A percentile compares a stretch with the other conserved stretches of the same genome.
Evolutionary conservation across 2,329 filamentous ascomycete species (phyloP).

Genomic region (Didymella segeticola): DNA sequence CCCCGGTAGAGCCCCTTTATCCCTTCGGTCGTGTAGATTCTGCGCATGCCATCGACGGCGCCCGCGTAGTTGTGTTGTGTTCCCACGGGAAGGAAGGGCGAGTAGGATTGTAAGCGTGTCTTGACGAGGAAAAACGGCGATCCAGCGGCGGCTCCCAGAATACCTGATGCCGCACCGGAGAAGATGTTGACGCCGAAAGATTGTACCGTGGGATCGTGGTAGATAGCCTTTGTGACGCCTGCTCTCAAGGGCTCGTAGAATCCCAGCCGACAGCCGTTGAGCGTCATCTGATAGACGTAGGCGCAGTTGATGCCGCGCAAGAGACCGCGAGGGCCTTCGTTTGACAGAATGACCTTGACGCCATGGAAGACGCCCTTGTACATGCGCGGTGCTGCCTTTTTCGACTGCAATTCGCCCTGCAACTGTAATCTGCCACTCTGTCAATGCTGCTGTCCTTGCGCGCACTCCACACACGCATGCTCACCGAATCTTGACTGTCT

Average conservation of each 20-base stretch:
- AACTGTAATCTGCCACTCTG: slow-evolving; percentile 75
- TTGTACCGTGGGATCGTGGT: slow-evolving; percentile 76
- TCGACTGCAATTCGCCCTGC: slow-evolving; percentile 91
- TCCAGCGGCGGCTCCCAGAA: slow-evolving; percentile 90
- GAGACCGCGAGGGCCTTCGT: slow-evolving; percentile 85
- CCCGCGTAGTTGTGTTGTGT: slow-evolving; percentile 95
- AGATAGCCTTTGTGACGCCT: slow-evolving; percentile 71
- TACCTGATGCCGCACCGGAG: slow-evolving; percentile 84
- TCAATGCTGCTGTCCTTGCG: slow-evolving; percentile 24
- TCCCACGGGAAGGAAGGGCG: slow-evolving; percentile 88
- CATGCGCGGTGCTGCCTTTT: slow-evolving; percentile 81
- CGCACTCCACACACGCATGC: slow-evolving; percentile 28
- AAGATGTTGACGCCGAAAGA: slow-evolving; percentile 92
- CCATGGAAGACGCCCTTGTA: slow-evolving; percentile 94
- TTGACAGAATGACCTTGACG: slow-evolving; percentile 84
- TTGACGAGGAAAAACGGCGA: slow-evolving; percentile 98
- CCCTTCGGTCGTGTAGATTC: slow-evolving; percentile 82
- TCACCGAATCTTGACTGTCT: slow-evolving; percentile 97
- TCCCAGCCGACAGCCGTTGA: slow-evolving; percentile 94
- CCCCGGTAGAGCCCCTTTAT: slow-evolving; percentile 85
- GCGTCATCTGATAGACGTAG: slow-evolving; percentile 94
- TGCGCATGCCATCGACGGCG: slow-evolving; percentile 79
- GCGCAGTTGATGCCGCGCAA: slow-evolving; percentile 90
- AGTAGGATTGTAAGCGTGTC: slow-evolving; percentile 92
- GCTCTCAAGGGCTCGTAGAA: slow-evolving; percentile 96